Conservation (phyloP, 2,329 filamentous ascomycete genomes). For the Xylaria sp. region DNA sequence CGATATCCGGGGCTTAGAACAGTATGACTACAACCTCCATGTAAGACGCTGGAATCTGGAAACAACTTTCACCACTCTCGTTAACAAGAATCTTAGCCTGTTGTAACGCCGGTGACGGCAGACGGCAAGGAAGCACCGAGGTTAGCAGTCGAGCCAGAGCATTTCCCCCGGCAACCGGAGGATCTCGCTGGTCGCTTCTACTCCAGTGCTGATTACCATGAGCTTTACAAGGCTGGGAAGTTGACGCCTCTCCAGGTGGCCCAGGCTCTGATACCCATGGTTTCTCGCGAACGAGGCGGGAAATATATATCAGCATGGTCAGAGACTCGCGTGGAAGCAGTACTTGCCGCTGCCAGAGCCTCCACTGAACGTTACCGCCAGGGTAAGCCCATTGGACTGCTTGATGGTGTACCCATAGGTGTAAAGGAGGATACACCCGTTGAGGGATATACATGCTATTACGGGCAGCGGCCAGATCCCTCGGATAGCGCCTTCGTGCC, state of each 20-base stretch:
- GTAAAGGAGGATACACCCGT: constrained; percentile 85
- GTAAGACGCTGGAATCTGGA: constrained; percentile 51
- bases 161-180: constrained; percentile 55
- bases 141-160: constrained; percentile 56
- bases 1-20: constrained; percentile 58
- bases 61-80: not conserved
- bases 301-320: constrained; percentile 79
- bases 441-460: constrained; percentile 74
- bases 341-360: constrained; percentile 74
- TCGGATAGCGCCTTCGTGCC: constrained; percentile 62
- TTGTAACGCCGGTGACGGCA: constrained; percentile 63
- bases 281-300: constrained; percentile 68
- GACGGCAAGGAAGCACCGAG: constrained; percentile 48
- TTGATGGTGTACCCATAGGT: constrained; percentile 85
- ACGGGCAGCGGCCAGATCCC: constrained; percentile 71
- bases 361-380: constrained; percentile 78
- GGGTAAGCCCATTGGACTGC: constrained; percentile 71
- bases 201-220: constrained; percentile 80
- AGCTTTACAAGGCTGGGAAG: constrained; percentile 75
- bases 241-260: constrained; percentile 78
- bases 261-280: constrained; percentile 76
- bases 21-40: constrained; percentile 60
- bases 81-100: constrained; percentile 57
- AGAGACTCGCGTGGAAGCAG: constrained; percentile 70
- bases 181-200: constrained; percentile 66